phyloP scores from a whole-genome alignment of 2,329 filamentous ascomycete genomes.

The Neonectria neomacrospora region DNA sequence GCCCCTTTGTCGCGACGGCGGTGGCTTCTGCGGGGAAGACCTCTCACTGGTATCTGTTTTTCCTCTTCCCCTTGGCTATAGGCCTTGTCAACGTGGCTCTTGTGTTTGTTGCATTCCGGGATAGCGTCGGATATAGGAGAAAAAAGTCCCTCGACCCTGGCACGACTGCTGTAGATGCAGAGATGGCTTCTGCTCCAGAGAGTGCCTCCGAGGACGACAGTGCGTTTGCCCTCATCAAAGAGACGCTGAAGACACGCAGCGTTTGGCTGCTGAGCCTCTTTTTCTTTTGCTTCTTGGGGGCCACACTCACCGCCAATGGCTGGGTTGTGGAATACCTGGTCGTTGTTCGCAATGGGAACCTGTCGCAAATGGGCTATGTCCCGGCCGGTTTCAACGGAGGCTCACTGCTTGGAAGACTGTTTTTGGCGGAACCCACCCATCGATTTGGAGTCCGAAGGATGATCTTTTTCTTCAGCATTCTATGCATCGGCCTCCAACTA shows the following conservation, averaged over 20 bases:
- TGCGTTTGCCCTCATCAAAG: conserved; percentile 57
- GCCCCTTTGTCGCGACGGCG: conserved; percentile 64
- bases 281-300: conserved; percentile 72
- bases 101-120: conserved; percentile 61
- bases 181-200: background rate
- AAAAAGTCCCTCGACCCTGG: conserved; percentile 20
- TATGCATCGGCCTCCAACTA: conserved; percentile 65
- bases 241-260: conserved; percentile 55
- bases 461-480: conserved; percentile 63
- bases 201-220: conserved; percentile 41
- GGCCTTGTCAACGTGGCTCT: conserved; percentile 61
- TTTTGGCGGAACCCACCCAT: conserved; percentile 69
- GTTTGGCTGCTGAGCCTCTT: conserved; percentile 71
- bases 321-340: conserved; percentile 75
- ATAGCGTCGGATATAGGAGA: conserved; percentile 52
- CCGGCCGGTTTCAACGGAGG: conserved; percentile 70
- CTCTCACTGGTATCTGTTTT: conserved; percentile 66
- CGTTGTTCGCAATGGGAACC: conserved; percentile 65
- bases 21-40: conserved; percentile 55
- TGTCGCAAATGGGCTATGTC: conserved; percentile 70
- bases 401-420: conserved; percentile 63
- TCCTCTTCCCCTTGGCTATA: conserved; percentile 64
- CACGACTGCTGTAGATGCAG: conserved; percentile 13
- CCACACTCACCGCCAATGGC: conserved; percentile 64
- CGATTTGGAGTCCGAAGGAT: conserved; percentile 68